Conservation (phyloP, 2,329 filamentous ascomycete genomes). For the Apiospora arundinis region DNA sequence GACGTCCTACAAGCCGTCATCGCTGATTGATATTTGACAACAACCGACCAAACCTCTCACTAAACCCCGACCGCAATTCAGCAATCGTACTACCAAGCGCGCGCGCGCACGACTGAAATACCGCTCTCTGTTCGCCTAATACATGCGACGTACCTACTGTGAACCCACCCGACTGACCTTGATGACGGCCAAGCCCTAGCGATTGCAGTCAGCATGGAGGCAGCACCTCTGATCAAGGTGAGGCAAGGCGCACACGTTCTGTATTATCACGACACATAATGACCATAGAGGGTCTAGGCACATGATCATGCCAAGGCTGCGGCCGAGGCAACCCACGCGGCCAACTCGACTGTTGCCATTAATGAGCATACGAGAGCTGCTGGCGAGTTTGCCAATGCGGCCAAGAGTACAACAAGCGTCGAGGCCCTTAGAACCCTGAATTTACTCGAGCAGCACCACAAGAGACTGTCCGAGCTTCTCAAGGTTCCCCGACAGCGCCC, state of each 20-base stretch:
- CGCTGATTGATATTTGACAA: neutral
- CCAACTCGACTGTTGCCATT: constrained; percentile 80
- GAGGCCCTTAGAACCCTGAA: constrained; percentile 84
- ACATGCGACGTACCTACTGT: neutral
- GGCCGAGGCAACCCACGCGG: constrained; percentile 74
- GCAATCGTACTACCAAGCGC: neutral
- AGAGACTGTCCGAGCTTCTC: constrained; percentile 80
- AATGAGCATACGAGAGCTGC: constrained; percentile 89
- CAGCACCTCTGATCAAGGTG: constrained; percentile 71
- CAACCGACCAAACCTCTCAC: neutral
- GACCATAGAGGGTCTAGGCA: constrained; percentile 59
- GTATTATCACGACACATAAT: constrained; percentile 26
- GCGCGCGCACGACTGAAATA: neutral
- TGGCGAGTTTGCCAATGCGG: constrained; percentile 84
- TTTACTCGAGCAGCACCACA: constrained; percentile 88
- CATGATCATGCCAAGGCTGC: constrained; percentile 90
- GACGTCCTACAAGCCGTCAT: neutral
- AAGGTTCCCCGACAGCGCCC: constrained; percentile 69
- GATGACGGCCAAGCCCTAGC: neutral
- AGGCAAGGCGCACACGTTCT: constrained; percentile 34
- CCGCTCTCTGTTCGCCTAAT: neutral
- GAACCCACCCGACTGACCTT: neutral
- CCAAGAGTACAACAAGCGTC: constrained; percentile 69
- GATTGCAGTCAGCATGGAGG: constrained; percentile 62
- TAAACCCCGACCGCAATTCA: neutral